Conservation (phyloP, 2,329 filamentous ascomycete species). For the Chrysosporium queenslandicum region DNA sequence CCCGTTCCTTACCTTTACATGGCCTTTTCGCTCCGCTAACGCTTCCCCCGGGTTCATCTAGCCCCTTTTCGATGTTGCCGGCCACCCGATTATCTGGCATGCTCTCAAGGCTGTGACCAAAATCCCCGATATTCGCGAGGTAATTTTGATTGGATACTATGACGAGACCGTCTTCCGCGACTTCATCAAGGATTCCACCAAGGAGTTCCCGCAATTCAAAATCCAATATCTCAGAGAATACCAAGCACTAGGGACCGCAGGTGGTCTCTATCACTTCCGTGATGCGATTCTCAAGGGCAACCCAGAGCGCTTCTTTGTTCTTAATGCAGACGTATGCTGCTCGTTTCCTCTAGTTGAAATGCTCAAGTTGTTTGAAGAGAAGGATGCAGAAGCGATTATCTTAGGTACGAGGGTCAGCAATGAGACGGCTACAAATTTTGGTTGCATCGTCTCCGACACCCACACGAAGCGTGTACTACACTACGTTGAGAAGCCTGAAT, state of each 20-base stretch:
- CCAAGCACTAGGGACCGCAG: constrained; percentile 87
- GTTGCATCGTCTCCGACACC: constrained; percentile 89
- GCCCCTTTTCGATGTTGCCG: constrained; percentile 96
- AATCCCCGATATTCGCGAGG: constrained; percentile 85
- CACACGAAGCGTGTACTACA: constrained; percentile 93
- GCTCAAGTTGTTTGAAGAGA: constrained; percentile 87
- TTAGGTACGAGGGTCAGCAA: constrained; percentile 83
- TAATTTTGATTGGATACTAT: constrained; percentile 98
- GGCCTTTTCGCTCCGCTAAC: not conserved
- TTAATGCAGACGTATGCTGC: constrained; percentile 98
- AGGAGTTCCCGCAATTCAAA: constrained; percentile 74
- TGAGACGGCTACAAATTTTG: constrained; percentile 90
- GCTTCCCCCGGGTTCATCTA: constrained; percentile 29
- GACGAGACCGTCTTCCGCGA: constrained; percentile 94
- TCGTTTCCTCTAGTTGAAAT: constrained; percentile 94
- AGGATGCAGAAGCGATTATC: constrained; percentile 92
- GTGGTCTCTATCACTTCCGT: constrained; percentile 96
- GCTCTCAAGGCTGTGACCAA: constrained; percentile 86
- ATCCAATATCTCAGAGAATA: constrained; percentile 98
- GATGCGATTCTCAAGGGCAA: constrained; percentile 95
- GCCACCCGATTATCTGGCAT: constrained; percentile 97
- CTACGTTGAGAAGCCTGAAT: constrained; percentile 98
- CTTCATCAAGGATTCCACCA: constrained; percentile 85
- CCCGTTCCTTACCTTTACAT: no score
- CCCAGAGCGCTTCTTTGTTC: constrained; percentile 89